Conservation (phyloP, 768 basidiomycete genomes). For the Daedaleopsis nitida region DNA sequence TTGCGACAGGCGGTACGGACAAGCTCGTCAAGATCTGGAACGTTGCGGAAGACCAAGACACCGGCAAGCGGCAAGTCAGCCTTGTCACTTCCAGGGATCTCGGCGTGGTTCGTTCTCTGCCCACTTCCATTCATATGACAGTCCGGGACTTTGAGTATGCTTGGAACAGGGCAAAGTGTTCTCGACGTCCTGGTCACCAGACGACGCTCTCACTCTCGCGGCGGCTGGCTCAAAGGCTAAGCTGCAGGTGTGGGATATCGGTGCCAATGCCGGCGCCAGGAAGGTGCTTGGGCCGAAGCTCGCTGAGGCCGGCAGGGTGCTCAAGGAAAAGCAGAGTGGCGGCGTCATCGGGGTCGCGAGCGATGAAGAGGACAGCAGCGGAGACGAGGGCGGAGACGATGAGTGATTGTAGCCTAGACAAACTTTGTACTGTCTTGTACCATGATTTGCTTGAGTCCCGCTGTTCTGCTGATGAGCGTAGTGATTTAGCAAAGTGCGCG, state of each 20-base stretch:
- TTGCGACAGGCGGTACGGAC: constrained; percentile 94
- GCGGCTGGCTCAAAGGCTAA: constrained; percentile 94
- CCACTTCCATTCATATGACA: not conserved
- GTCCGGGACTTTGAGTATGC: not conserved
- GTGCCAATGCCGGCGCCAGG: constrained; percentile 77
- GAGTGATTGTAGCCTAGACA: constrained; percentile 4
- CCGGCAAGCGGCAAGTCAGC: constrained; percentile 73
- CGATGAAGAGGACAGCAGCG: constrained; percentile 71
- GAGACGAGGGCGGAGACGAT: constrained; percentile 40
- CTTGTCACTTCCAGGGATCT: constrained; percentile 87
- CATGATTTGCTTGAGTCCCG: not conserved
- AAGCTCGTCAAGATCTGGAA: constrained; percentile 98
- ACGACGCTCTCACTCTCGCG: constrained; percentile 90
- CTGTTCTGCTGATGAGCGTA: too few relatives aligned
- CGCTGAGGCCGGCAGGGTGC: constrained; percentile 62
- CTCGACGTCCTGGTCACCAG: constrained; percentile 87
- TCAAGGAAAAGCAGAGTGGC: constrained; percentile 66
- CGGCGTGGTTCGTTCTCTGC: constrained; percentile 67
- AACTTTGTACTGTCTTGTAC: not conserved
- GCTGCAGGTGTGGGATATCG: constrained; percentile 95
- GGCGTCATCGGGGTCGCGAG: constrained; percentile 70
- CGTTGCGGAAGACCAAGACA: constrained; percentile 61
- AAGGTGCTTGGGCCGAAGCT: constrained; percentile 84
- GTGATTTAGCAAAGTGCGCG: too few relatives aligned
- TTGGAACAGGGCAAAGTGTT: constrained; percentile 89